Percentiles rank a stretch among this genome's conserved stretches.
These are phyloP conservation scores for Russula sp. DNA, from an alignment of 768 basidiomycete genomes.

Conservation along the genomic window DNA sequence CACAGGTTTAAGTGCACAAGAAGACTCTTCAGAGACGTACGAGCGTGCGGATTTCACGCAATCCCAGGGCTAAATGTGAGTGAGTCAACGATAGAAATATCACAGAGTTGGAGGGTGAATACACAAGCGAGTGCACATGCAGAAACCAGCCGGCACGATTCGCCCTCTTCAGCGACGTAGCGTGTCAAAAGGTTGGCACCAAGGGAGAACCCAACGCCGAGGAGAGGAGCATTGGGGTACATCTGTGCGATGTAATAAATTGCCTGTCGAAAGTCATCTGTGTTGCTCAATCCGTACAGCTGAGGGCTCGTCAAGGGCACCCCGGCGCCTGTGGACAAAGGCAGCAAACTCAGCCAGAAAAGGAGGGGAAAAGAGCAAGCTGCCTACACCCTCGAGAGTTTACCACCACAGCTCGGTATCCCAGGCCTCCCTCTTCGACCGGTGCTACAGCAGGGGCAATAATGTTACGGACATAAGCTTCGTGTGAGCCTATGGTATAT, in stretches of 20 bases:
- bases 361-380: not conserved
- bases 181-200: conserved; percentile 87
- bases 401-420: conserved; percentile 83
- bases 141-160: conserved; percentile 50
- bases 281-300: conserved; percentile 82
- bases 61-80: conserved; percentile 40
- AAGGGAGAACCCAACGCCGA: conserved; percentile 89
- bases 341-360: conserved; percentile 29
- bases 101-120: conserved; percentile 20
- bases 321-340: not conserved
- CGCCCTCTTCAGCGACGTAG: conserved; percentile 80
- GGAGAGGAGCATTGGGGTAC: conserved; percentile 74
- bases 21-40: conserved; percentile 20
- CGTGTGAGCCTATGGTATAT: conserved; percentile 60
- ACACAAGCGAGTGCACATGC: conserved; percentile 71
- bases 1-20: not conserved
- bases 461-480: conserved; percentile 81
- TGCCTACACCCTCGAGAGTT: conserved; percentile 86
- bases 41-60: conserved; percentile 29
- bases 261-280: conserved; percentile 81
- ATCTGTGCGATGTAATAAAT: conserved; percentile 61
- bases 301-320: conserved; percentile 30
- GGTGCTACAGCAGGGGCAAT: conserved; percentile 66
- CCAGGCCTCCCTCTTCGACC: conserved; percentile 71
- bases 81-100: conserved; percentile 9